Evolutionary conservation across 495 filamentous ascomycete genomes (phyloP).

Genomic region (Talaromyces liani): DNA sequence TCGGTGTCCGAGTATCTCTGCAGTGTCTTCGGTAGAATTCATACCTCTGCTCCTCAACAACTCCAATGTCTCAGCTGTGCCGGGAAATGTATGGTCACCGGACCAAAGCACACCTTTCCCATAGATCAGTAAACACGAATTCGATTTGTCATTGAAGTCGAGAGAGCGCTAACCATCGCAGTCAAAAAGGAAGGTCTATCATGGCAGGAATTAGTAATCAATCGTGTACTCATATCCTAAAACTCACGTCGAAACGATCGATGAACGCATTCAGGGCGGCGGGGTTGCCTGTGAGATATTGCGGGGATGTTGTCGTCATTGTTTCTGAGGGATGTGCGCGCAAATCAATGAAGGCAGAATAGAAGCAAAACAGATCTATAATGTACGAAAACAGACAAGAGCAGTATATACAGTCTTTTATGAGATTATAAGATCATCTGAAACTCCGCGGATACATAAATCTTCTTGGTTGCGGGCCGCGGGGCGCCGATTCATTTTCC

Average conservation of each 20-base stretch:
- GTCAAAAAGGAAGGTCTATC: slow-evolving; percentile 86
- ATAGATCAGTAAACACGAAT: not conserved
- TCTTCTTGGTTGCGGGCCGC: not conserved
- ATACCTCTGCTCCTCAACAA: slow-evolving; percentile 72
- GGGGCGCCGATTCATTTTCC: not conserved
- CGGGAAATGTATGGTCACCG: slow-evolving; percentile 79
- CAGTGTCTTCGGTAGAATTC: not conserved
- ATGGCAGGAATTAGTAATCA: not conserved
- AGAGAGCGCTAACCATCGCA: slow-evolving; percentile 71
- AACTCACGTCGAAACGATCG: slow-evolving; percentile 81
- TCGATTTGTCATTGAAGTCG: not conserved
- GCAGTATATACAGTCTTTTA: not conserved
- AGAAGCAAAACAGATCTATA: not conserved
- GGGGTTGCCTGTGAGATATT: slow-evolving; percentile 75
- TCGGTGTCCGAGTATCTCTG: not conserved
- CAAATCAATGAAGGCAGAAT: not conserved
- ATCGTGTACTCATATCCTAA: not conserved
- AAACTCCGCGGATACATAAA: not conserved
- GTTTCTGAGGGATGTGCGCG: not conserved
- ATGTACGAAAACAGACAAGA: not conserved
- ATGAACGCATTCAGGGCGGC: slow-evolving; percentile 72
- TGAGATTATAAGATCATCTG: not conserved
- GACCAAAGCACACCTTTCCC: slow-evolving; percentile 86
- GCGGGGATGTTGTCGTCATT: slow-evolving; percentile 30
- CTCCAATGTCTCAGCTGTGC: slow-evolving; percentile 74